Evolutionary conservation across 106 monocot species (phyloP).

Genomic region (Allium sativum): DNA sequence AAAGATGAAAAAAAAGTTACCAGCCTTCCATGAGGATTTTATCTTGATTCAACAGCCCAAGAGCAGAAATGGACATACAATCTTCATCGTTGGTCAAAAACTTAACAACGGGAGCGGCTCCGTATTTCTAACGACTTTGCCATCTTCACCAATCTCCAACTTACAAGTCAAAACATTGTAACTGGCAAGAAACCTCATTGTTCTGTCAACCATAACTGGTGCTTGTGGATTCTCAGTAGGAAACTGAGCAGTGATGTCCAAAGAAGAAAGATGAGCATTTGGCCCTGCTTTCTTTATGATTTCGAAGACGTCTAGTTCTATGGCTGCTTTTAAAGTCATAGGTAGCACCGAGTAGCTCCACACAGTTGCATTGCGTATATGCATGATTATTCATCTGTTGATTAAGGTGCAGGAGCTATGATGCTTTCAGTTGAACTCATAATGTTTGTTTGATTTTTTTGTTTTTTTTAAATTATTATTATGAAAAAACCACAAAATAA

Average conservation of each 20-base stretch:
- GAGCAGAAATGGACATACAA: slow-evolving; percentile 35
- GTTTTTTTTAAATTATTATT: too few relatives aligned
- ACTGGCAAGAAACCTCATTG: slow-evolving; percentile 30
- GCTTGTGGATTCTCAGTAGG: slow-evolving; percentile 18
- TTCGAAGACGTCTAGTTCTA: slow-evolving; percentile 13
- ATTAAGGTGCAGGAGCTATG: neutral
- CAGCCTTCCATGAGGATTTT: slow-evolving; percentile 51
- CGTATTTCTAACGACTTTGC: slow-evolving; percentile 14
- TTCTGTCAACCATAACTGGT: slow-evolving; percentile 26
- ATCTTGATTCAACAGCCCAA: slow-evolving; percentile 39
- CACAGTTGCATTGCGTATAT: slow-evolving; percentile 9
- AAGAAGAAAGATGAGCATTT: slow-evolving; percentile 15
- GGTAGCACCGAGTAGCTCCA: slow-evolving; percentile 16
- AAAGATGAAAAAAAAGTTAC: too few relatives aligned
- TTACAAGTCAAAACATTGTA: slow-evolving; percentile 29
- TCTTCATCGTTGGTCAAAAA: slow-evolving; percentile 44
- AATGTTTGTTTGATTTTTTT: too few relatives aligned
- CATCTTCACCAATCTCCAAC: slow-evolving; percentile 4
- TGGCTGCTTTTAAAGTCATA: slow-evolving; percentile 16
- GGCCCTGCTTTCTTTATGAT: slow-evolving; percentile 24
- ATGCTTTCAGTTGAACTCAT: neutral
- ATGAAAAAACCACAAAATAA: too few relatives aligned
- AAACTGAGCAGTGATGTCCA: slow-evolving; percentile 29
- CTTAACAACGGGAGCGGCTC: slow-evolving; percentile 37
- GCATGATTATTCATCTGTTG: slow-evolving; percentile 8